Percentiles rank a stretch among this genome's conserved stretches.
Evolutionary conservation across 31 red algal genomes (phyloP).

Genomic region (Odonthalia washingtoniensis): DNA sequence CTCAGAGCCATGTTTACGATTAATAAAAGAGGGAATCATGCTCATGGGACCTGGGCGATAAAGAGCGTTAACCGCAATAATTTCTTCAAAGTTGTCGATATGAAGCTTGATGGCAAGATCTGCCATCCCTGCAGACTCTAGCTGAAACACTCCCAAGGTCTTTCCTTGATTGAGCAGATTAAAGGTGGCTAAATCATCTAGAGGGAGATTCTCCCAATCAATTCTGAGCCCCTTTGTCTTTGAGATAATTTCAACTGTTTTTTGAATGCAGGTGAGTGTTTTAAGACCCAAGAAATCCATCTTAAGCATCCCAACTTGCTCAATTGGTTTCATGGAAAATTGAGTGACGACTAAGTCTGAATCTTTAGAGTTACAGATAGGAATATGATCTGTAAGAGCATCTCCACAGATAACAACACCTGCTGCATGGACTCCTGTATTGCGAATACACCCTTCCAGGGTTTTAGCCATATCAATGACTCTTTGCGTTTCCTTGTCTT

Average conservation of each 20-base stretch:
- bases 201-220: conserved; percentile 50
- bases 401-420: conserved; percentile 75
- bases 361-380: conserved; percentile 61
- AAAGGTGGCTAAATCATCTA: conserved; percentile 60
- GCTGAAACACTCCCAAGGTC: conserved; percentile 77
- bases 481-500: neutral
- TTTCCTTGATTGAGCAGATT: conserved; percentile 43
- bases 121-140: conserved; percentile 77
- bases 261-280: conserved; percentile 68
- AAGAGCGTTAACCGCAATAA: conserved; percentile 66
- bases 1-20: conserved; percentile 56
- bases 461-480: conserved; percentile 64
- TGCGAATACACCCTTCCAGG: conserved; percentile 68
- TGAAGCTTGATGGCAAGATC: conserved; percentile 53
- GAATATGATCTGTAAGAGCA: conserved; percentile 54
- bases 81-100: conserved; percentile 64
- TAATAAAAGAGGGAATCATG: conserved; percentile 64
- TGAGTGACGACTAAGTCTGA: conserved; percentile 88
- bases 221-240: neutral
- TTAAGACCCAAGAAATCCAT: conserved; percentile 89
- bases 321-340: conserved; percentile 95
- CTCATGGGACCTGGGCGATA: conserved; percentile 87
- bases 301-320: conserved; percentile 78
- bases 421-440: conserved; percentile 80
- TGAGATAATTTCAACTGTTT: conserved; percentile 42